Conservation (phyloP, 2,329 filamentous ascomycete species). For the Aschersonia sp. region DNA sequence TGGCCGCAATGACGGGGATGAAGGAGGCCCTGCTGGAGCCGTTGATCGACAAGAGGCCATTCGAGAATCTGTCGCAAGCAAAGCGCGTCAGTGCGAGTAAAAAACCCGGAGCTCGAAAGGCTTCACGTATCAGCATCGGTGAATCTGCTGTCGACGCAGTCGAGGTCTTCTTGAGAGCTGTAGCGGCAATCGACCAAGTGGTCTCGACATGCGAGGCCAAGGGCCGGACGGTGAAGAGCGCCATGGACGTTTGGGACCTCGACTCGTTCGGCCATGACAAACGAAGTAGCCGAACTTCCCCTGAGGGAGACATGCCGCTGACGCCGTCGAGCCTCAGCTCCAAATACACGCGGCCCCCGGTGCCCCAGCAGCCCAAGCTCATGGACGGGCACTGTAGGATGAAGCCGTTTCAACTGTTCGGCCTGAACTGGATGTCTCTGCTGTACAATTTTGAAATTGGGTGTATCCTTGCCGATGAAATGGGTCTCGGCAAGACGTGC, state of each 20-base stretch:
- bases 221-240: conserved; percentile 39
- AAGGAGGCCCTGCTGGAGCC: conserved; percentile 53
- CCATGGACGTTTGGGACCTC: conserved; percentile 33
- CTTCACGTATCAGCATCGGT: conserved; percentile 33
- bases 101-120: conserved; percentile 29
- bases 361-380: conserved; percentile 51
- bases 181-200: conserved; percentile 70
- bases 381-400: conserved; percentile 67
- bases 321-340: conserved; percentile 24
- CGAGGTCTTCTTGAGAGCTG: conserved; percentile 63
- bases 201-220: conserved; percentile 62
- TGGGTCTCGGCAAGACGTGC: conserved; percentile 93
- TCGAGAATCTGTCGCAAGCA: conserved; percentile 49
- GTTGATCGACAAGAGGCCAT: conserved; percentile 64
- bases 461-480: conserved; percentile 91
- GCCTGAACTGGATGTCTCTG: conserved; percentile 84
- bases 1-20: conserved; percentile 69
- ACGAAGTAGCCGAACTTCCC: conserved; percentile 14
- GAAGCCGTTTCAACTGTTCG: conserved; percentile 89
- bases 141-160: conserved; percentile 35
- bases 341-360: conserved; percentile 25
- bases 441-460: conserved; percentile 68
- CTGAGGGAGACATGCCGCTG: conserved; percentile 22
- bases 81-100: conserved; percentile 44
- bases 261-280: conserved; percentile 29